phyloP scores from a whole-genome alignment of 345 rosid species.

The Bruguiera gymnorhiza region DNA sequence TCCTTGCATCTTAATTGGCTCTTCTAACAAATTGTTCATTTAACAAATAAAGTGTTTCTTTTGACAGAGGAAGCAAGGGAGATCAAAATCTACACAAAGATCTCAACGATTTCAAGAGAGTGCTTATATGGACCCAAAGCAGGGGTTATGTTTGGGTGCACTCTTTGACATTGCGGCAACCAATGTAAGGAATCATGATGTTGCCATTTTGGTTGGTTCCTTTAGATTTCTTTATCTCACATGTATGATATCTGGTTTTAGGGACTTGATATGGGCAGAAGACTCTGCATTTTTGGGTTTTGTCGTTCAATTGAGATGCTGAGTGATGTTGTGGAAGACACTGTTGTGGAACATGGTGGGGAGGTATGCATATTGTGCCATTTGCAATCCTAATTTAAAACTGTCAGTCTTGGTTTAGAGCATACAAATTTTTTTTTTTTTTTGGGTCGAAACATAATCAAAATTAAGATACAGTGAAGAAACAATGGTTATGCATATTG shows the following conservation, averaged over 20 bases:
- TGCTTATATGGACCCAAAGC: conserved; percentile 83
- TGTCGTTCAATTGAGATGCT: conserved; percentile 98
- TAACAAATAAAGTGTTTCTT: neutral
- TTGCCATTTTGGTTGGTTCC: neutral
- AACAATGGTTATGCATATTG: no score
- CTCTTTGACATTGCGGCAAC: conserved; percentile 91
- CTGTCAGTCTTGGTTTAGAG: neutral
- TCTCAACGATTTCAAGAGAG: conserved; percentile 69
- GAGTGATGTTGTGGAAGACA: conserved; percentile 89
- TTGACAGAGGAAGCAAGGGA: conserved; percentile 60
- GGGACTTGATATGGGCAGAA: conserved; percentile 93
- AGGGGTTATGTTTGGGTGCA: conserved; percentile 83
- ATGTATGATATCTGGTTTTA: conserved; percentile 18
- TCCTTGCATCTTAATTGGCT: no score
- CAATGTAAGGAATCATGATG: conserved; percentile 46
- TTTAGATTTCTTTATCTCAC: conserved; percentile 8
- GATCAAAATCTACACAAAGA: conserved; percentile 42
- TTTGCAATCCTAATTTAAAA: neutral
- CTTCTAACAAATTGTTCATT: neutral
- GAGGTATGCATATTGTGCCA: conserved; percentile 47
- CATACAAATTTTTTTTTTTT: no score
- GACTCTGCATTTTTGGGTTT: conserved; percentile 91
- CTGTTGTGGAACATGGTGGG: conserved; percentile 88
- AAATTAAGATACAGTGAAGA: neutral
- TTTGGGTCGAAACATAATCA: no score